A percentile compares a stretch with the other conserved stretches of the same genome.
Conservation (phyloP, 148 eudicot genomes). For the Fallopia convolvulus region DNA sequence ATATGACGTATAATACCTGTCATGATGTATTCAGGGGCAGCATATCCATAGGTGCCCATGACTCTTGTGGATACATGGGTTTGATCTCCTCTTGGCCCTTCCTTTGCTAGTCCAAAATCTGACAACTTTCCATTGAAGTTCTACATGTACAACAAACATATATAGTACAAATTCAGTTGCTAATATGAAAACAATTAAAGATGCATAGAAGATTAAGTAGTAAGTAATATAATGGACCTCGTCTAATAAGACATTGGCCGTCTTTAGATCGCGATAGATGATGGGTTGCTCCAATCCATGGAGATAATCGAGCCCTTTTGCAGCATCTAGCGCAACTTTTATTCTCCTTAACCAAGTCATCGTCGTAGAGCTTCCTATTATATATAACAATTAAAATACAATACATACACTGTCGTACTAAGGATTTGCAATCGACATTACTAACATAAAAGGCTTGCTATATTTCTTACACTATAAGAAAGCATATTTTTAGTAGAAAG, state of each 20-base stretch:
- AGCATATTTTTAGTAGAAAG: too few species aligned
- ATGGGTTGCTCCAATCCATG: constrained; percentile 60
- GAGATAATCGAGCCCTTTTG: constrained; percentile 78
- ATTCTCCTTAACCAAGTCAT: constrained; percentile 75
- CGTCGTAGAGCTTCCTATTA: constrained; percentile 49
- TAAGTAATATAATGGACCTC: constrained; percentile 42
- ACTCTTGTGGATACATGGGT: constrained; percentile 84
- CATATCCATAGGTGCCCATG: constrained; percentile 86
- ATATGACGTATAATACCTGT: constrained; percentile 21
- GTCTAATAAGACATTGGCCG: constrained; percentile 73
- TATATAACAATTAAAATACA: constrained; percentile 1
- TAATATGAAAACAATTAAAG: too few species aligned
- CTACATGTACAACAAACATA: constrained; percentile 22
- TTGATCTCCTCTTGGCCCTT: constrained; percentile 75
- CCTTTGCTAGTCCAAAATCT: constrained; percentile 83
- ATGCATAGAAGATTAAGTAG: too few species aligned
- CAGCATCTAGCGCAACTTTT: constrained; percentile 76
- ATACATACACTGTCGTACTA: too few species aligned
- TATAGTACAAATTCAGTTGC: not conserved
- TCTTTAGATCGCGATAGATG: constrained; percentile 78
- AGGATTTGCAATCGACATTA: too few species aligned
- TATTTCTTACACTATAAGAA: too few species aligned
- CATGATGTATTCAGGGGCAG: constrained; percentile 84
- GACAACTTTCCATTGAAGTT: constrained; percentile 77
- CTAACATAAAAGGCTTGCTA: too few species aligned